Evolutionary conservation across 2,329 filamentous ascomycete genomes (phyloP), one percentile per base, ranked within the genome.

Genomic region (Teratosphaeria zuluensis): DNA sequence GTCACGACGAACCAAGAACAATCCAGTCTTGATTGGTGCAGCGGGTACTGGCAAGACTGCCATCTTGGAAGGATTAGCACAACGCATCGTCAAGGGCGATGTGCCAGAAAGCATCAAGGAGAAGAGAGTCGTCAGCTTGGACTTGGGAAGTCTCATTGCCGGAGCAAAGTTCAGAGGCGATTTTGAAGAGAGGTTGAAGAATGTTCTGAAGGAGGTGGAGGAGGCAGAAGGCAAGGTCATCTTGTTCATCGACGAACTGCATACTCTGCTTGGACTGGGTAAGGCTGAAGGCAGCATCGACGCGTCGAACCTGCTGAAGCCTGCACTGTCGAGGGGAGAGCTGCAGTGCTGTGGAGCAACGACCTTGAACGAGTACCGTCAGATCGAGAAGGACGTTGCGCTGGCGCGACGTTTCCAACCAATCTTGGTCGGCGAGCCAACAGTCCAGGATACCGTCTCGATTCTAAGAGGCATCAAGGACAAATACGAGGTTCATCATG

Each of bases 261-360:
- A 99, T 71, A 95, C 87, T 1, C 78, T 99, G 0, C 83, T 97
- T 1, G 94, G 94, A 0, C 80, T 97, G 5, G 94, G 94, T 21
- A 97, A 97, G 74, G 90, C 91, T 0, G 92, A 97, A 75, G 94
- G 94, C 4, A 95, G 90, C 51, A 96, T 97, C 62, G 94, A 99
- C 76, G 94, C 94, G 0, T 95, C 90, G 63, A 97, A 97, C 71
- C 78, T 97, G 6, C 78, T 97, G 53, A 99, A 97, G 74, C 94
- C 94, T 30, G 91, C 92, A 0, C 76, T 97, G n/a, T 91, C 91
- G 0, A 82, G 94, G 63, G 94, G 94, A 48, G 92, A 96, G 63
- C 81, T 97, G 4, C 94, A 97, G 74, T 96, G 92, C 76, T 96
- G 91, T 68, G 92, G 94, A 62, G 94, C 94, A 2, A 97, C 94